phyloP scores from a whole-genome alignment of 768 basidiomycete species.

The Megacollybia marginata region DNA sequence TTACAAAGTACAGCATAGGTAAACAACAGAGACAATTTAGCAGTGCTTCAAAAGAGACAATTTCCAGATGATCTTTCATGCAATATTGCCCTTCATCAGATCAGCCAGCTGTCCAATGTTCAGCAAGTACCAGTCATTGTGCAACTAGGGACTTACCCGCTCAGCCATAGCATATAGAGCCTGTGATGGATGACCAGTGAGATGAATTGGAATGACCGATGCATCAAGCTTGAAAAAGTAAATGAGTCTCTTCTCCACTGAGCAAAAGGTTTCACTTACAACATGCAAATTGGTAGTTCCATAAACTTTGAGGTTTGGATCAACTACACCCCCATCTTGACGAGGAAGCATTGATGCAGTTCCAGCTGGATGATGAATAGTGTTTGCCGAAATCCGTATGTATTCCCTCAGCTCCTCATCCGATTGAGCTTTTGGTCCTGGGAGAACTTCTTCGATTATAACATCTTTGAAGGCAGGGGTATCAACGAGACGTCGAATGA shows the following conservation, averaged over 20 bases:
- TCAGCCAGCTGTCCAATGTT: too few relatives aligned
- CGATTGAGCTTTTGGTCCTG: conserved; percentile 4
- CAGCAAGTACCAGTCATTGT: too few relatives aligned
- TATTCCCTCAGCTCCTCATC: conserved; percentile 10
- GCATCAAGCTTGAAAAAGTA: conserved; percentile 5
- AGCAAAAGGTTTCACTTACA: conserved; percentile 3
- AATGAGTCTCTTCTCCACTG: background rate
- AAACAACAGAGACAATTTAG: too few relatives aligned
- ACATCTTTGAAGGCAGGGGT: conserved; percentile 5
- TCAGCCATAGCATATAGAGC: conserved; percentile 10
- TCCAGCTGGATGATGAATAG: conserved; percentile 16
- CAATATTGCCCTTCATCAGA: too few relatives aligned
- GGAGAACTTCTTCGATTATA: conserved; percentile 7
- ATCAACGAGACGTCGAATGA: conserved; percentile 11
- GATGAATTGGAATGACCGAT: conserved; percentile 8
- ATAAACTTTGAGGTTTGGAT: conserved; percentile 13
- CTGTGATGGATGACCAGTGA: conserved; percentile 6
- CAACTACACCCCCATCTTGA: conserved; percentile 19
- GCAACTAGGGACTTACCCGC: conserved; percentile 1
- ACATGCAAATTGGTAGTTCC: conserved; percentile 14
- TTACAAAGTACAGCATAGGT: too few relatives aligned
- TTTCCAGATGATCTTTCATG: too few relatives aligned
- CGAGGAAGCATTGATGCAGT: conserved; percentile 24
- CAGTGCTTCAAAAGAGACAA: too few relatives aligned
- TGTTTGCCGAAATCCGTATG: conserved; percentile 5